Percentiles rank a stretch among this genome's conserved stretches.
phyloP scores from a whole-genome alignment of 768 basidiomycete species.

The Dentipellis sp. region DNA sequence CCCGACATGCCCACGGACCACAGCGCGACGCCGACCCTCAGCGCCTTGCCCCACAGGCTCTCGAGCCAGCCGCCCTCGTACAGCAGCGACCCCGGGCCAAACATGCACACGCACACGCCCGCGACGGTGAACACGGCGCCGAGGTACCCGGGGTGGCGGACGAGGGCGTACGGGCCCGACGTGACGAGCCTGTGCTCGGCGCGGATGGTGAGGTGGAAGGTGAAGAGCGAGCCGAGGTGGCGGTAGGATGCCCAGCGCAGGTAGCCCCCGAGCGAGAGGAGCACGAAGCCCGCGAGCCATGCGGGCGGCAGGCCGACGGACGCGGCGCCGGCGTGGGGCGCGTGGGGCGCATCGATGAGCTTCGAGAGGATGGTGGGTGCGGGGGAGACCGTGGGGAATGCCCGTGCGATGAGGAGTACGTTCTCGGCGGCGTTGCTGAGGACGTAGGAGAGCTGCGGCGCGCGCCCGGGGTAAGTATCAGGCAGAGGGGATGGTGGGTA shows the following conservation, averaged over 20 bases:
- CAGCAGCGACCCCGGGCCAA: conserved; percentile 17
- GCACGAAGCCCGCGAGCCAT: neutral
- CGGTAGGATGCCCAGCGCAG: conserved; percentile 30
- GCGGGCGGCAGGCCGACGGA: neutral
- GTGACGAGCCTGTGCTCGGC: conserved; percentile 28
- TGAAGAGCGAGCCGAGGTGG: conserved; percentile 28
- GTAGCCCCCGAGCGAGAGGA: conserved; percentile 16
- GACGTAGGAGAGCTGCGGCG: neutral
- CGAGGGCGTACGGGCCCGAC: conserved; percentile 28
- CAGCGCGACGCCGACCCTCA: neutral
- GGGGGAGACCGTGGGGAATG: neutral
- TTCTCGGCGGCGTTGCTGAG: neutral
- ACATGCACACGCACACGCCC: conserved; percentile 16
- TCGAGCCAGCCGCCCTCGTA: neutral
- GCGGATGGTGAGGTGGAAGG: conserved; percentile 30
- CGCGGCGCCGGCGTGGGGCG: neutral
- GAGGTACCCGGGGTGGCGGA: conserved; percentile 33
- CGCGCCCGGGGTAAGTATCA: neutral
- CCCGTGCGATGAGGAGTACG: neutral
- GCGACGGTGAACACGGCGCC: conserved; percentile 21
- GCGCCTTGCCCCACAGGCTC: neutral
- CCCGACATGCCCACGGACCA: neutral
- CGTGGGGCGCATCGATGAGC: neutral
- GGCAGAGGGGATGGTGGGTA: neutral
- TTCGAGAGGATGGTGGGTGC: neutral